These are phyloP conservation scores for Babesia ovis DNA, from an alignment of 169 alveolate species.

Conservation along the genomic window DNA sequence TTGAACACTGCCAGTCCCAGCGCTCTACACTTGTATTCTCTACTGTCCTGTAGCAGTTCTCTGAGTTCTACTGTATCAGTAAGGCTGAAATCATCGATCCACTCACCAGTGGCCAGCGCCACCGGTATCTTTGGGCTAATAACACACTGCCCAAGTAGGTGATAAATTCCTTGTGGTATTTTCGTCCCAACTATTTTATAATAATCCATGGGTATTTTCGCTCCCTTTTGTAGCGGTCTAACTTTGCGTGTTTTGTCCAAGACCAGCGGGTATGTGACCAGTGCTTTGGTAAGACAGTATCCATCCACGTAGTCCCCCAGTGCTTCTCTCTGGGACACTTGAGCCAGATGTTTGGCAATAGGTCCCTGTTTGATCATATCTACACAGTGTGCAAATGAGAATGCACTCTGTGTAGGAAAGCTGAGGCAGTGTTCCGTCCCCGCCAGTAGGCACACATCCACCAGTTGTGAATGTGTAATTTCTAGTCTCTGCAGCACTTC, in stretches of 20 bases:
- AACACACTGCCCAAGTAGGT: constrained; percentile 70
- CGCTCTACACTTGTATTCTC: constrained; percentile 77
- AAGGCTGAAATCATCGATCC: constrained; percentile 75
- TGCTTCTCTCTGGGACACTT: constrained; percentile 68
- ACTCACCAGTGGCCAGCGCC: constrained; percentile 76
- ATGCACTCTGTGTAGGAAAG: constrained; percentile 68
- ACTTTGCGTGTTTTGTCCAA: constrained; percentile 41
- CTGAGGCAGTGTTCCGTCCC: constrained; percentile 80
- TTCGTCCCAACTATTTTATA: constrained; percentile 73
- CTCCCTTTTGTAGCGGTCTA: constrained; percentile 12
- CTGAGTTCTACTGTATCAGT: constrained; percentile 72
- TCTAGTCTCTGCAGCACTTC: constrained; percentile 61
- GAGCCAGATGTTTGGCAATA: constrained; percentile 66
- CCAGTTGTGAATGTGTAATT: constrained; percentile 65
- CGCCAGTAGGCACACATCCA: constrained; percentile 73
- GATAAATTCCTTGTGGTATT: constrained; percentile 71
- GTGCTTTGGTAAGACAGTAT: constrained; percentile 48
- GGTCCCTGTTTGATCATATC: constrained; percentile 74
- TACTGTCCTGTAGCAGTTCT: constrained; percentile 71
- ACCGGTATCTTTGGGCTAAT: constrained; percentile 68
- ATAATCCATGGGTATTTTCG: constrained; percentile 65
- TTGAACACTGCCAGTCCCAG: constrained; percentile 71
- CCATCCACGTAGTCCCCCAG: constrained; percentile 55
- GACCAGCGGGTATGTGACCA: constrained; percentile 49
- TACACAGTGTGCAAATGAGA: constrained; percentile 71